These are phyloP conservation scores for Moricandia moricandioides DNA, from an alignment of 345 rosid genomes.

Conservation along the genomic window DNA sequence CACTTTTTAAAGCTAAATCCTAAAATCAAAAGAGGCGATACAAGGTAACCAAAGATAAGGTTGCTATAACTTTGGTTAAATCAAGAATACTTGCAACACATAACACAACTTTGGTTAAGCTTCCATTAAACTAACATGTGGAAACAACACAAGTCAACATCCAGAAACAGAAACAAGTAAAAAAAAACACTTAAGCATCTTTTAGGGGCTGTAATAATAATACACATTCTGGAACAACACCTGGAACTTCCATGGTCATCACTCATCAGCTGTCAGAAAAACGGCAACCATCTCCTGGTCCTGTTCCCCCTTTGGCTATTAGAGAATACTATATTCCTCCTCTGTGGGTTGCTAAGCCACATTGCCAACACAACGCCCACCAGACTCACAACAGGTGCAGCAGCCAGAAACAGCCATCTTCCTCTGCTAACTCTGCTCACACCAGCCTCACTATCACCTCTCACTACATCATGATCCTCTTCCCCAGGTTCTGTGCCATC, in stretches of 20 bases:
- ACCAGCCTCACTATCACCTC: constrained; percentile 20
- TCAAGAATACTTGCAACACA: not conserved
- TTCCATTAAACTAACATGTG: not conserved
- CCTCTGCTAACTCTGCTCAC: constrained; percentile 45
- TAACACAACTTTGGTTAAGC: not conserved
- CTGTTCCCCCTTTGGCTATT: constrained; percentile 49
- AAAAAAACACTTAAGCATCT: not conserved
- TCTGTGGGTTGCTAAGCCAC: constrained; percentile 62
- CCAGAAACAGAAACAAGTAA: not conserved
- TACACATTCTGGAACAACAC: constrained; percentile 1
- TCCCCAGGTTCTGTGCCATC: constrained; percentile 47
- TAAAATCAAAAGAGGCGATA: not conserved
- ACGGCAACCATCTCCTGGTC: constrained; percentile 80
- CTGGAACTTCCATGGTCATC: not conserved
- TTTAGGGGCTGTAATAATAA: not conserved
- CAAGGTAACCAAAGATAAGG: not conserved
- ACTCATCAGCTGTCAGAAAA: constrained; percentile 40
- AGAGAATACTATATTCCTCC: constrained; percentile 39
- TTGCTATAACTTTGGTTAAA: not conserved
- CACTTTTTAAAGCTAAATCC: not conserved
- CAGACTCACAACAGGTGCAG: constrained; percentile 80
- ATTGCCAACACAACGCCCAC: constrained; percentile 67
- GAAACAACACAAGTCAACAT: not conserved
- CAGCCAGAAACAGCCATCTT: constrained; percentile 75
- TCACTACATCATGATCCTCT: constrained; percentile 34